Evolutionary conservation across 2,329 filamentous ascomycete species (phyloP).

Genomic region (Gnomoniopsis smithogilvyi): DNA sequence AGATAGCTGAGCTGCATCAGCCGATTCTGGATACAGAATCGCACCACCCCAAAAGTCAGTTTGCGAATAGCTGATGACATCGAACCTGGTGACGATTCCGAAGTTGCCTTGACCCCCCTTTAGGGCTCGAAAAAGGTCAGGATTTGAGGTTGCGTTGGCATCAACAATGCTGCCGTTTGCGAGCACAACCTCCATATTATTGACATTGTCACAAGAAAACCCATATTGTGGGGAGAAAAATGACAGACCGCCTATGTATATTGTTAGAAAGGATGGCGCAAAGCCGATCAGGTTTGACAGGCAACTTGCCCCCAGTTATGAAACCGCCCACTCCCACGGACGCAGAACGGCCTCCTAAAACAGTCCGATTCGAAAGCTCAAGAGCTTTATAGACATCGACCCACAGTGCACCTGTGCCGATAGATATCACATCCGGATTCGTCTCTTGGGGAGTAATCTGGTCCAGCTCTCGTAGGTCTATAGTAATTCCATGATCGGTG

Average conservation of each 20-base stretch:
- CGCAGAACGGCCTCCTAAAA: slow-evolving; percentile 39
- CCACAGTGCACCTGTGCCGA: slow-evolving; percentile 22
- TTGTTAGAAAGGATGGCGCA: neutral
- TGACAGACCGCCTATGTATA: slow-evolving; percentile 42
- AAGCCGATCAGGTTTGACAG: neutral
- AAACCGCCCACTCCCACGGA: slow-evolving; percentile 42
- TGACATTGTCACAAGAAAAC: slow-evolving; percentile 43
- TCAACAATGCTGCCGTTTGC: slow-evolving; percentile 41
- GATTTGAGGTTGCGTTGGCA: slow-evolving; percentile 32
- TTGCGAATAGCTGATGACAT: slow-evolving; percentile 12
- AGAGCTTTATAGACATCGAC: slow-evolving; percentile 21
- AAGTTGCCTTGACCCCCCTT: slow-evolving; percentile 42
- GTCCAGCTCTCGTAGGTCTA: neutral
- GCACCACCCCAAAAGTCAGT: neutral
- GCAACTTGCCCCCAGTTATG: slow-evolving; percentile 25
- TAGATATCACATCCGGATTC: neutral
- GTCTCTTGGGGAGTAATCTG: neutral
- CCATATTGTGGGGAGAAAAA: slow-evolving; percentile 43
- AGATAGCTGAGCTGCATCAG: neutral
- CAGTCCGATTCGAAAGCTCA: neutral
- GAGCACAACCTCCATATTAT: slow-evolving; percentile 44
- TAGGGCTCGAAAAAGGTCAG: slow-evolving; percentile 43
- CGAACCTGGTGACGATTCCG: slow-evolving; percentile 31
- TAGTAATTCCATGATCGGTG: slow-evolving; percentile 4
- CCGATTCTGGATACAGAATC: neutral